Evolutionary conservation across 371 early-diverging fungal genomes (phyloP).

Genomic region (Mortierella sp.): DNA sequence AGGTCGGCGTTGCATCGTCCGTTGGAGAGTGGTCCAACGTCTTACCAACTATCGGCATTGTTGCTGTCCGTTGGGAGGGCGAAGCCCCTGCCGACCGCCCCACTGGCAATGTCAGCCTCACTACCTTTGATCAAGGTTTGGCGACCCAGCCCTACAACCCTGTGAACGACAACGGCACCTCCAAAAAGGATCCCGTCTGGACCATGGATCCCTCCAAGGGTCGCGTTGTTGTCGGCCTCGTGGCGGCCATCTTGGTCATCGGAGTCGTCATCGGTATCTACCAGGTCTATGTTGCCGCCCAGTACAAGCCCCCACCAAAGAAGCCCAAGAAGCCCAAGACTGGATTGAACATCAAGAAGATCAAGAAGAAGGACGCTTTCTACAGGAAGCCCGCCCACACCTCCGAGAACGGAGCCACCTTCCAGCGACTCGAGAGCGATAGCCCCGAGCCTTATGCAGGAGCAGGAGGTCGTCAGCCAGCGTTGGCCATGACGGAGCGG

Average conservation of each 20-base stretch:
- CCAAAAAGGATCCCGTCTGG: slow-evolving; percentile 1
- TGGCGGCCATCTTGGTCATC: slow-evolving; percentile 25
- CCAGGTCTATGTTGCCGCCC: slow-evolving; percentile 41
- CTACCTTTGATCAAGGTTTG: slow-evolving; percentile 14
- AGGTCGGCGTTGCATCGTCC: neutral
- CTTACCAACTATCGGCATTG: neutral
- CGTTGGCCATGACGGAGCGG: slow-evolving; percentile 21
- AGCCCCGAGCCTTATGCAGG: slow-evolving; percentile 27
- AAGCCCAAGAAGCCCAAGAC: slow-evolving; percentile 33
- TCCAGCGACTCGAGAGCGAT: slow-evolving; percentile 44
- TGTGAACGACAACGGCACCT: neutral
- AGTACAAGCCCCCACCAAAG: slow-evolving; percentile 43
- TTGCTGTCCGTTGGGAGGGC: slow-evolving; percentile 46
- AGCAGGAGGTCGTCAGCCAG: neutral
- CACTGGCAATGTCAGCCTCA: slow-evolving; percentile 17
- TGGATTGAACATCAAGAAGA: slow-evolving; percentile 39
- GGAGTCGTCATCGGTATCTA: slow-evolving; percentile 39
- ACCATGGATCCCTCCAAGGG: slow-evolving; percentile 31
- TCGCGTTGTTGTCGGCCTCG: slow-evolving; percentile 18
- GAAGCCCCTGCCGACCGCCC: neutral
- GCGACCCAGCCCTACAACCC: slow-evolving; percentile 18
- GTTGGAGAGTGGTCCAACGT: slow-evolving; percentile 30
- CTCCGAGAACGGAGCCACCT: slow-evolving; percentile 15
- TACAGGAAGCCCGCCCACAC: slow-evolving; percentile 36
- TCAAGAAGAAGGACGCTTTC: slow-evolving; percentile 56